A percentile compares a stretch with the other conserved stretches of the same genome.
Evolutionary conservation across 1,284 basidiomycete species (phyloP).

Genomic region (Tylopilus sp.): DNA sequence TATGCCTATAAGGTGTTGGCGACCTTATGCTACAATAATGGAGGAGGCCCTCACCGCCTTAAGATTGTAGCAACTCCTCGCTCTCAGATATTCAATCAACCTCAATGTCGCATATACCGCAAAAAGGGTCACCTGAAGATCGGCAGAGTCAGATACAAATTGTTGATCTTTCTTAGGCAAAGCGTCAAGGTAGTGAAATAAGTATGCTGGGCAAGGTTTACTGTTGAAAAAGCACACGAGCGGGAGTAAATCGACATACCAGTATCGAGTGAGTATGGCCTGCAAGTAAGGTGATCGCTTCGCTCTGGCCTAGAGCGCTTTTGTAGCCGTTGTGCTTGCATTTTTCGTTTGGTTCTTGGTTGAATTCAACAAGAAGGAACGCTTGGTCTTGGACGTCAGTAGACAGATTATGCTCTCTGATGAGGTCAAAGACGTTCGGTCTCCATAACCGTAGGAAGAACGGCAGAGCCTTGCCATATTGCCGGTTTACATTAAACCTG

Average conservation of each 20-base stretch:
- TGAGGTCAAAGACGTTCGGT: conserved; percentile 91
- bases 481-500: conserved; percentile 71
- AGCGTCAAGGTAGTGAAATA: conserved; percentile 92
- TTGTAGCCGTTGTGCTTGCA: conserved; percentile 42
- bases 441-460: conserved; percentile 83
- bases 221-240: not conserved
- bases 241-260: conserved; percentile 46
- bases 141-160: conserved; percentile 75
- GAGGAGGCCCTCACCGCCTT: conserved; percentile 56
- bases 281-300: conserved; percentile 84
- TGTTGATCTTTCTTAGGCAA: conserved; percentile 85
- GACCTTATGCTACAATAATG: not conserved
- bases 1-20: conserved; percentile 63
- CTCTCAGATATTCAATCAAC: conserved; percentile 87
- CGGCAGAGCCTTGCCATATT: conserved; percentile 90
- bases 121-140: conserved; percentile 86
- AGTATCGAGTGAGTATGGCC: conserved; percentile 96
- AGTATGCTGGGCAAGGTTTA: conserved; percentile 54
- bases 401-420: conserved; percentile 91
- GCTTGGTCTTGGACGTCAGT: conserved; percentile 94
- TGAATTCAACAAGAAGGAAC: conserved; percentile 88
- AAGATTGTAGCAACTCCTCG: conserved; percentile 88
- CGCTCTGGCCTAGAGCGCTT: conserved; percentile 42
- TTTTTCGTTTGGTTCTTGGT: conserved; percentile 77
- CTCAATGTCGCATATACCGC: conserved; percentile 79